A percentile compares a stretch with the other conserved stretches of the same genome.
Conservation (phyloP, 306 rosid species). For the Bauhinia variegata region DNA sequence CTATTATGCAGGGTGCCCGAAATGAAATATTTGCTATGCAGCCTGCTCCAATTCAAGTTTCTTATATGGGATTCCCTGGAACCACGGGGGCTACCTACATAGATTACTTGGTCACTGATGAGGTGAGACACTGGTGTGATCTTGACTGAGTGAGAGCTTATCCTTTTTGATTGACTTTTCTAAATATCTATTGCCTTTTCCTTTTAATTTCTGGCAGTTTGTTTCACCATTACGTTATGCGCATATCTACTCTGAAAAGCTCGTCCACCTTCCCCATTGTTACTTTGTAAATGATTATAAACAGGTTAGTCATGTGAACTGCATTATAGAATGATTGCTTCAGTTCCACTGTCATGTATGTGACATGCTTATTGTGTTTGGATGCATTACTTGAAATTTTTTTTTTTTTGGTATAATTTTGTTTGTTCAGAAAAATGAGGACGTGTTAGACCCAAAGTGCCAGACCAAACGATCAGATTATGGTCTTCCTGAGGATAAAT, state of each 20-base stretch:
- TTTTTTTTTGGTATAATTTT: neutral
- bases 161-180: neutral
- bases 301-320: constrained; percentile 63
- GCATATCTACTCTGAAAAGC: constrained; percentile 91
- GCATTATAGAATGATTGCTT: neutral
- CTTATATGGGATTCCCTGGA: constrained; percentile 99
- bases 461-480: constrained; percentile 83
- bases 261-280: constrained; percentile 97
- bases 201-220: constrained; percentile 56
- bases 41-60: constrained; percentile 98
- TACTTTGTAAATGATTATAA: constrained; percentile 97
- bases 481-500: constrained; percentile 88
- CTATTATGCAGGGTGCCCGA: constrained; percentile 79
- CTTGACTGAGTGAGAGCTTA: neutral
- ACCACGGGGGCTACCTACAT: constrained; percentile 93
- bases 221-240: constrained; percentile 82
- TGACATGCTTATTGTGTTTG: constrained; percentile 1
- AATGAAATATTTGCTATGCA: constrained; percentile 93
- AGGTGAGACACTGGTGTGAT: constrained; percentile 52
- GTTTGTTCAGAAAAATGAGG: constrained; percentile 80
- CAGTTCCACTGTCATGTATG: too few species aligned
- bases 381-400: neutral
- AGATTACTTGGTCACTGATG: constrained; percentile 89
- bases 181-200: constrained; percentile 5
- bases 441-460: constrained; percentile 79